Evolutionary conservation across 306 rosid species (phyloP).

Genomic region (Hippophae gyantsensis): DNA sequence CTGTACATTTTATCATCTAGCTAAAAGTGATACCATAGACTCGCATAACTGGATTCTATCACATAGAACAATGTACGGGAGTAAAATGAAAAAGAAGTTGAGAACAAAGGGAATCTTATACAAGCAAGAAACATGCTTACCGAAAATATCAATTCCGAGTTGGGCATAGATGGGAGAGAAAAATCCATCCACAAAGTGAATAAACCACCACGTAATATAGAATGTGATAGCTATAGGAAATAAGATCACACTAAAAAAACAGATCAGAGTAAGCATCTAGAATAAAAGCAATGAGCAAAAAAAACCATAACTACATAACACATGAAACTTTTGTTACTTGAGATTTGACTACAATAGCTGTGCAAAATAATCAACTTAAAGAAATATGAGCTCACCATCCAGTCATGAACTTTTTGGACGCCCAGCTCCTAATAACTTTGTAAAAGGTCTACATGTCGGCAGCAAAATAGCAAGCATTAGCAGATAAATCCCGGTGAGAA

Average conservation of each 20-base stretch:
- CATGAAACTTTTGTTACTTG: not conserved
- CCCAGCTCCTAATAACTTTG: not conserved
- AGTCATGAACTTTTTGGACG: not conserved
- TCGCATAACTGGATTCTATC: too few relatives aligned
- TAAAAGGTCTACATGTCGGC: not conserved
- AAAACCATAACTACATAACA: not conserved
- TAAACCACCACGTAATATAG: not conserved
- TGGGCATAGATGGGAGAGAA: not conserved
- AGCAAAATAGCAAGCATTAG: not conserved
- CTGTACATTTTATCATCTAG: too few relatives aligned
- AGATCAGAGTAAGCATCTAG: not conserved
- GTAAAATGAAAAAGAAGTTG: too few relatives aligned
- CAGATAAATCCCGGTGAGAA: not conserved
- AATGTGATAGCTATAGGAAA: not conserved
- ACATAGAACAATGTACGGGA: too few relatives aligned
- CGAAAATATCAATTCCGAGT: not conserved
- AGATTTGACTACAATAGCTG: not conserved
- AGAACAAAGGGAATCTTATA: too few relatives aligned
- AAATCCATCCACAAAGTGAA: not conserved
- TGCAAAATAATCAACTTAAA: not conserved
- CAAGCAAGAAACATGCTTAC: not conserved
- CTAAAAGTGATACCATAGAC: too few relatives aligned
- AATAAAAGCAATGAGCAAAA: not conserved
- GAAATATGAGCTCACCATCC: not conserved
- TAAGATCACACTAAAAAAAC: not conserved